Evolutionary conservation across 1,284 basidiomycete genomes (phyloP).

Genomic region (Nidula niveotomentosa): DNA sequence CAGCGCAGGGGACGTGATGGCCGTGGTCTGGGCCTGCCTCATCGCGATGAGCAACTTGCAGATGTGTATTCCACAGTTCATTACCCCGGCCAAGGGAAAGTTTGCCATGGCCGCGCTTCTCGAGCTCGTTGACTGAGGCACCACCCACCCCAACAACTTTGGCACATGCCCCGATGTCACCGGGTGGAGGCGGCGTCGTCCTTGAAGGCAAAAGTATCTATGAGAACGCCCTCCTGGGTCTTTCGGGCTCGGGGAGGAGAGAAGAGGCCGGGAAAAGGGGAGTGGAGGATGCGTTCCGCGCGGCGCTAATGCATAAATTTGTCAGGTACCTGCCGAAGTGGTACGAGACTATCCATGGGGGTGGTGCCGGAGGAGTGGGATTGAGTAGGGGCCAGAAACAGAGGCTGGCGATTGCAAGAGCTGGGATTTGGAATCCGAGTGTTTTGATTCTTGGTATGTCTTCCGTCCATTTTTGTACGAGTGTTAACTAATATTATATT

Average conservation of each 20-base stretch:
- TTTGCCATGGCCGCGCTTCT: constrained; percentile 77
- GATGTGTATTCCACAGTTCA: constrained; percentile 80
- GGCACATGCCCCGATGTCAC: constrained; percentile 8
- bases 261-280: constrained; percentile 56
- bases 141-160: constrained; percentile 12
- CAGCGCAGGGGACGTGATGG: constrained; percentile 81
- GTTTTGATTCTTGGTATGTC: constrained; percentile 88
- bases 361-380: constrained; percentile 67
- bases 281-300: constrained; percentile 81
- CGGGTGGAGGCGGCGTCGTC: constrained; percentile 64
- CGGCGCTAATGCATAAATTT: constrained; percentile 89
- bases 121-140: constrained; percentile 47
- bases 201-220: constrained; percentile 79
- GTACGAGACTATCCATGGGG: constrained; percentile 84
- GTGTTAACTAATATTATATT: constrained; percentile 3
- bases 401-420: constrained; percentile 88
- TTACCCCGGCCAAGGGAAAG: constrained; percentile 84
- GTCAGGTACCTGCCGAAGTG: constrained; percentile 81
- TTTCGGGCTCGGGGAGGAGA: constrained; percentile 43
- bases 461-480: background rate
- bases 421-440: constrained; percentile 66
- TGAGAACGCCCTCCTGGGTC: constrained; percentile 84
- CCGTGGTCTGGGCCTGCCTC: constrained; percentile 95
- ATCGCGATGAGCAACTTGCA: constrained; percentile 88
- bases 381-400: constrained; percentile 95